Conservation (phyloP, 2,329 filamentous ascomycete genomes). For the Exophiala sp. region DNA sequence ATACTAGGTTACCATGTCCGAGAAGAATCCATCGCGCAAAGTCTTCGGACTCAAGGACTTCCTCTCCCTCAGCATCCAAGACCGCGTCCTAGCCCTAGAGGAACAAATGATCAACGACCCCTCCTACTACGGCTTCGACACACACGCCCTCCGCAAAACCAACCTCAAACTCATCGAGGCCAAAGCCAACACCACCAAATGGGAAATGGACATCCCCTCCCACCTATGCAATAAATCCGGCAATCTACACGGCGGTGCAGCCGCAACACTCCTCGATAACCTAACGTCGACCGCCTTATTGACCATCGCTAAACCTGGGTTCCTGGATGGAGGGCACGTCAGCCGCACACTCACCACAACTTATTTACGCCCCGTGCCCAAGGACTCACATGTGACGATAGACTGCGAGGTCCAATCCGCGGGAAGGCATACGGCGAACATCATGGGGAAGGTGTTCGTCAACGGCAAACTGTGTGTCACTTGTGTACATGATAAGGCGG, state of each 20-base stretch:
- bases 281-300: conserved; percentile 59
- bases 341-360: conserved; percentile 24
- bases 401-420: conserved; percentile 20
- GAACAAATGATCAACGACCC: conserved; percentile 14
- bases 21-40: conserved; percentile 2
- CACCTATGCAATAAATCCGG: conserved; percentile 23
- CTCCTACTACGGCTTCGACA: conserved; percentile 21
- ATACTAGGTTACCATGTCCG: too few relatives aligned
- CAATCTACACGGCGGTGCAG: conserved; percentile 39
- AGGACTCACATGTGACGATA: conserved; percentile 13
- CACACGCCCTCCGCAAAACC: conserved; percentile 5
- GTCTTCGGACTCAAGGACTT: conserved; percentile 10
- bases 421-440: conserved; percentile 20
- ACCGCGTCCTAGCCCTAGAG: conserved; percentile 16
- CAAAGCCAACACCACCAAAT: conserved; percentile 15
- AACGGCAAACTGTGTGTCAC: conserved; percentile 26
- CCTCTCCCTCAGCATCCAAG: conserved; percentile 8
- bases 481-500: conserved; percentile 35
- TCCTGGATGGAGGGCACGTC: conserved; percentile 52
- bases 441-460: conserved; percentile 20
- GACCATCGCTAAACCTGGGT: conserved; percentile 56
- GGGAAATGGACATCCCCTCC: conserved; percentile 16
- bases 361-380: conserved; percentile 21
- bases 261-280: conserved; percentile 65
- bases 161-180: conserved; percentile 14